Percentiles rank a stretch among this genome's conserved stretches.
Evolutionary conservation across 495 filamentous ascomycete species (phyloP).

Genomic region (Tuber magnatum): DNA sequence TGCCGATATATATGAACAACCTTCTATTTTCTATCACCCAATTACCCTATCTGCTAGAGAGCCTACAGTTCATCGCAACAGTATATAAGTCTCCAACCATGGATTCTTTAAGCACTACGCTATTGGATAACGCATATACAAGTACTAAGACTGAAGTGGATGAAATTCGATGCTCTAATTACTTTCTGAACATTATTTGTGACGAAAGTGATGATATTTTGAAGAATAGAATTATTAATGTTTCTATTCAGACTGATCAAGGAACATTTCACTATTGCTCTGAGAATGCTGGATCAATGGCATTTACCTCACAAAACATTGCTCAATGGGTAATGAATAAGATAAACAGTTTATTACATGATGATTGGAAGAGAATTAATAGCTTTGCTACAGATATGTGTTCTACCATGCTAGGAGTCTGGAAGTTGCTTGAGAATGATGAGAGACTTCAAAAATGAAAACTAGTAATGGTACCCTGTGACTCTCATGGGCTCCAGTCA

Average conservation of each 20-base stretch:
- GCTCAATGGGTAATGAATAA: constrained; percentile 5
- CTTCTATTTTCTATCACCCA: neutral
- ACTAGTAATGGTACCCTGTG: constrained; percentile 1
- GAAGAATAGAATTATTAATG: constrained; percentile 7
- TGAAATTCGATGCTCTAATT: neutral
- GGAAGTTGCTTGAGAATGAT: neutral
- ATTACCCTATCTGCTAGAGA: no score
- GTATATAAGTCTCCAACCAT: neutral
- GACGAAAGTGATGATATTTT: constrained; percentile 4
- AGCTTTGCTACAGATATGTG: constrained; percentile 4
- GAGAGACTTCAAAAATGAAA: neutral
- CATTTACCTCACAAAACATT: neutral
- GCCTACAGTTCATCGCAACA: constrained; percentile 4
- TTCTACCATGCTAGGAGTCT: neutral
- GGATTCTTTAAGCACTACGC: neutral
- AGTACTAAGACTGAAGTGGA: neutral
- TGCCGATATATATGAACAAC: constrained; percentile 10
- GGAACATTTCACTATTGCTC: constrained; percentile 10
- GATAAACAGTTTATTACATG: neutral
- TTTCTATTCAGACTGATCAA: neutral
- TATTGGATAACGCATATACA: neutral
- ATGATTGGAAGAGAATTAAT: neutral
- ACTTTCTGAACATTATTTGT: no score
- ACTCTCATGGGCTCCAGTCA: neutral
- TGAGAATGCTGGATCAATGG: neutral